Conservation (phyloP, 2,329 filamentous ascomycete genomes). For the Helminthosporium solani region DNA sequence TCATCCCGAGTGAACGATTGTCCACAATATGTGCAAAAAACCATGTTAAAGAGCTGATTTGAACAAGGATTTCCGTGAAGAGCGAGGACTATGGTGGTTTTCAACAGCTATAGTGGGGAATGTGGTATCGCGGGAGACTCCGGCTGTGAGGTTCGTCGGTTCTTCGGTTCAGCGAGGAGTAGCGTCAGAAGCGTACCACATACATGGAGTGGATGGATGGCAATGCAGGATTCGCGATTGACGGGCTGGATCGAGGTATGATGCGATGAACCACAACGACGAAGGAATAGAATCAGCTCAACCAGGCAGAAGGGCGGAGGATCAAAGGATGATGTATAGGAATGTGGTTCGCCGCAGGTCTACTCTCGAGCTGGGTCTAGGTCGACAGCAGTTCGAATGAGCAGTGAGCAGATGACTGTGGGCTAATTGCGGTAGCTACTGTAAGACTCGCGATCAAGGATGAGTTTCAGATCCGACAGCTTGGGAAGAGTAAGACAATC, state of each 20-base stretch:
- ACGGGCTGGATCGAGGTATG: constrained; percentile 7
- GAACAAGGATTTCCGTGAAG: neutral
- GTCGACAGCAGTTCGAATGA: constrained; percentile 8
- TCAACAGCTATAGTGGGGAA: neutral
- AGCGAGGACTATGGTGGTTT: constrained; percentile 1
- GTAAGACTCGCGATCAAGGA: constrained; percentile 11
- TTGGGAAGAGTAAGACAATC: constrained; percentile 19
- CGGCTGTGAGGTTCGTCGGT: constrained; percentile 1
- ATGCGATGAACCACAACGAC: constrained; percentile 12
- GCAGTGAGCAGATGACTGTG: constrained; percentile 7
- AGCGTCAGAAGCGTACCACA: constrained; percentile 6
- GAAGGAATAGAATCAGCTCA: constrained; percentile 4
- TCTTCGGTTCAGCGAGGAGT: constrained; percentile 8
- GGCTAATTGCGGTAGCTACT: constrained; percentile 9
- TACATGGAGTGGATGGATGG: constrained; percentile 8
- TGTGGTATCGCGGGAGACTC: neutral
- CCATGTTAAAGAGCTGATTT: constrained; percentile 42
- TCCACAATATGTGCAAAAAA: constrained; percentile 56
- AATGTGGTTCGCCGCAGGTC: constrained; percentile 6
- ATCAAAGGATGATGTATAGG: constrained; percentile 10
- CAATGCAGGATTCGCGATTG: constrained; percentile 4
- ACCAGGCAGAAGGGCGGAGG: neutral
- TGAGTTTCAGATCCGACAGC: constrained; percentile 15
- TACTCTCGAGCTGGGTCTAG: constrained; percentile 9
- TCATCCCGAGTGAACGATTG: constrained; percentile 56